Evolutionary conservation across 2,329 filamentous ascomycete genomes (phyloP).

Genomic region (Aspergillus tanneri): DNA sequence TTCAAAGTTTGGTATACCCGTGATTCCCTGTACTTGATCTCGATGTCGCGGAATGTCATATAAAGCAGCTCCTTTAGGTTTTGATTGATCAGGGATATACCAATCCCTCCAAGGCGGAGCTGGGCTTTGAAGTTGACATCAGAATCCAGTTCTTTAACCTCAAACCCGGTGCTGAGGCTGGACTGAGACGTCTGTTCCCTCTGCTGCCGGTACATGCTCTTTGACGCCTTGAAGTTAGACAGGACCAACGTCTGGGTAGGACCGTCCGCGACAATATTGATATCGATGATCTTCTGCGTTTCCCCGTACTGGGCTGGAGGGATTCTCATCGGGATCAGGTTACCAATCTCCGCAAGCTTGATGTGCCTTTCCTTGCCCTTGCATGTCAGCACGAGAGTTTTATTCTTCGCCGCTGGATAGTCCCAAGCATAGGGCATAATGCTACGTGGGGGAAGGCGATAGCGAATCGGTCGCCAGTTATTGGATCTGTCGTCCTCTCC

Average conservation of each 20-base stretch:
- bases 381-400: slow-evolving; percentile 81
- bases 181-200: slow-evolving; percentile 55
- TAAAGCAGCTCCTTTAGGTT: slow-evolving; percentile 92
- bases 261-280: slow-evolving; percentile 92
- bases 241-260: slow-evolving; percentile 92
- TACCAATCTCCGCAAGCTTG: slow-evolving; percentile 94
- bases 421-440: slow-evolving; percentile 99
- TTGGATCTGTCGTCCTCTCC: slow-evolving; percentile 76
- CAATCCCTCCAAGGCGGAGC: slow-evolving; percentile 82
- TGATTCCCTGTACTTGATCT: slow-evolving; percentile 91
- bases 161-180: slow-evolving; percentile 70
- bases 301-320: slow-evolving; percentile 61
- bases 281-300: slow-evolving; percentile 84
- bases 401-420: slow-evolving; percentile 95
- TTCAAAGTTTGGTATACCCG: slow-evolving; percentile 87
- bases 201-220: slow-evolving; percentile 81
- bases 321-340: slow-evolving; percentile 90
- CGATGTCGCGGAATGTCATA: slow-evolving; percentile 85
- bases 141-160: slow-evolving; percentile 88
- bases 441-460: slow-evolving; percentile 85
- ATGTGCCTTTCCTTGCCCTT: slow-evolving; percentile 83
- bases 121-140: slow-evolving; percentile 87
- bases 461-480: slow-evolving; percentile 88
- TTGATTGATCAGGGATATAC: slow-evolving; percentile 88
- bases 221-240: slow-evolving; percentile 89